A percentile compares a stretch with the other conserved stretches of the same genome.
Conservation (phyloP, 2,329 filamentous ascomycete species). For the Curvularia sp. region DNA sequence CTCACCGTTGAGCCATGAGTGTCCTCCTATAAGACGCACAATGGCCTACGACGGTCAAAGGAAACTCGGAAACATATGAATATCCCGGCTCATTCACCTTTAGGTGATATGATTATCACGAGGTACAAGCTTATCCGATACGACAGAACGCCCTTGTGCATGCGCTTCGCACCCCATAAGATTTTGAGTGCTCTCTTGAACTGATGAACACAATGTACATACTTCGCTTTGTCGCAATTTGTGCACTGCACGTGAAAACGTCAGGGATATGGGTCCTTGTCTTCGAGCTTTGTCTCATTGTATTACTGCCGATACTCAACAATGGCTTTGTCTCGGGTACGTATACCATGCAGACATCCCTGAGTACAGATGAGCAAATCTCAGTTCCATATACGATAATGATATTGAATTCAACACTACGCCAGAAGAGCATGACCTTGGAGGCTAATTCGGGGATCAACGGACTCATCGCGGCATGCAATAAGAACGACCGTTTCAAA, state of each 20-base stretch:
- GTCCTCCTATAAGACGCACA: no score
- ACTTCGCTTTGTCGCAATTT: slow-evolving; percentile 17
- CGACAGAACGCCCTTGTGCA: background rate
- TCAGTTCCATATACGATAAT: background rate
- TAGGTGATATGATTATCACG: no score
- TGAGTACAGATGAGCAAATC: background rate
- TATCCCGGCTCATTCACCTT: background rate
- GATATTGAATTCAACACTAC: slow-evolving; percentile 14
- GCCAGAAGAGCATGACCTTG: slow-evolving; percentile 10
- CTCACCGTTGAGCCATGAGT: no score
- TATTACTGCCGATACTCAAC: slow-evolving; percentile 8
- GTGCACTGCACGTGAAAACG: background rate
- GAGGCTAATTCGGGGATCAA: slow-evolving; percentile 21
- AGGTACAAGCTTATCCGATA: no score
- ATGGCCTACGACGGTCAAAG: background rate
- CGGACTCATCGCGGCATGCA: slow-evolving; percentile 32
- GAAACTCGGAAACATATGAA: background rate
- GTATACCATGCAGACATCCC: slow-evolving; percentile 7
- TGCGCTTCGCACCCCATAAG: background rate
- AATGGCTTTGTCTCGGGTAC: slow-evolving; percentile 17
- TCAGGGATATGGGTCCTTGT: slow-evolving; percentile 4
- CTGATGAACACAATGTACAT: slow-evolving; percentile 3
- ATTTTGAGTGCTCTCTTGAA: background rate
- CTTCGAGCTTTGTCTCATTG: slow-evolving; percentile 25
- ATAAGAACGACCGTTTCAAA: slow-evolving; percentile 41